Percentiles rank a stretch among this genome's conserved stretches.
Evolutionary conservation across 2,329 filamentous ascomycete genomes (phyloP).

Genomic region (Fusarium sp.): DNA sequence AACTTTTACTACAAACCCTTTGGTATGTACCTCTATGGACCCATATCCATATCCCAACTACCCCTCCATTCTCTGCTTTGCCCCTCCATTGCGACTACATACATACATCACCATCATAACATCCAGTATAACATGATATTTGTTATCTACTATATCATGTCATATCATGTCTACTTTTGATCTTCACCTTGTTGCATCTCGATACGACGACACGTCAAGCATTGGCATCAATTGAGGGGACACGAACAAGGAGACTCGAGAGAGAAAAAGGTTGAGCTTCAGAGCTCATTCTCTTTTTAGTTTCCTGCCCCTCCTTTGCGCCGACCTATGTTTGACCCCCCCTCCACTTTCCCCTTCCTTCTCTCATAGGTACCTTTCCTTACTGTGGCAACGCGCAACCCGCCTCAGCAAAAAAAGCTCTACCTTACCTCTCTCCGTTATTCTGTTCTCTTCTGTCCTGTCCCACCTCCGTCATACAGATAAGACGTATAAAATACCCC

Average conservation of each 20-base stretch:
- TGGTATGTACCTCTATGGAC: constrained; percentile 13
- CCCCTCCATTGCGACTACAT: constrained; percentile 20
- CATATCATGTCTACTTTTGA: constrained; percentile 18
- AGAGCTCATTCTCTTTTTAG: constrained; percentile 8
- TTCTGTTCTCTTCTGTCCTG: not conserved
- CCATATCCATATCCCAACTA: not conserved
- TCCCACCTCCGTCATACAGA: constrained; percentile 35
- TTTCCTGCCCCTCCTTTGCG: constrained; percentile 29
- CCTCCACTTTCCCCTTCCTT: constrained; percentile 3
- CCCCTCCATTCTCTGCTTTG: constrained; percentile 4
- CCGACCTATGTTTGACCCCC: constrained; percentile 5
- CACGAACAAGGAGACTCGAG: not conserved
- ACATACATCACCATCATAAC: constrained; percentile 10
- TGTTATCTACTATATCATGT: constrained; percentile 5
- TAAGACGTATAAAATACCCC: constrained; percentile 42
- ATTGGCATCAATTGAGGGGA: constrained; percentile 7
- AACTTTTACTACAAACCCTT: constrained; percentile 17
- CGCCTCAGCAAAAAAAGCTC: constrained; percentile 25
- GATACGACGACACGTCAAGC: constrained; percentile 33
- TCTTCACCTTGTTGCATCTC: constrained; percentile 4
- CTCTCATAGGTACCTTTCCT: constrained; percentile 5
- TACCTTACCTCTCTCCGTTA: not conserved
- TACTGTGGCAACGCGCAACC: constrained; percentile 24
- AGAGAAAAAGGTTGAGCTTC: constrained; percentile 5
- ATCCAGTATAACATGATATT: constrained; percentile 28